These are phyloP conservation scores for Paralagenidium karlingii DNA, from an alignment of 352 stramenopile species.

Conservation along the genomic window DNA sequence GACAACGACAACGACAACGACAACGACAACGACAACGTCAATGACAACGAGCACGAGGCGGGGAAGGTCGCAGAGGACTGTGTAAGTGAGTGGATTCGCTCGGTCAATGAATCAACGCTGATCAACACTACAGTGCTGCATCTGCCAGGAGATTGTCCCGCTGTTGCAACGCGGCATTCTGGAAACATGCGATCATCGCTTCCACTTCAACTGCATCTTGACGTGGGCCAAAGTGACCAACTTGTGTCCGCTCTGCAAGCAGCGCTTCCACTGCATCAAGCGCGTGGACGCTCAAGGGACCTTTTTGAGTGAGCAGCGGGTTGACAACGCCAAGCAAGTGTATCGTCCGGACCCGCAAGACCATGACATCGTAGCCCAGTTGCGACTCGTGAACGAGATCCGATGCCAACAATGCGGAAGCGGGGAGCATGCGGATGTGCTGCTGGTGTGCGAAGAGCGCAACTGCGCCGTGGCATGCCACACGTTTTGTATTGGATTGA, in stretches of 20 bases:
- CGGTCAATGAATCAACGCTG: too few relatives aligned
- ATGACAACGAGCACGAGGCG: constrained; percentile 20
- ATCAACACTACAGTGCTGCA: constrained; percentile 58
- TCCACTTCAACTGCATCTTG: constrained; percentile 78
- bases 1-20: constrained; percentile 6
- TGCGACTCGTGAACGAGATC: constrained; percentile 55
- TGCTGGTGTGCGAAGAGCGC: constrained; percentile 60
- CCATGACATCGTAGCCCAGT: constrained; percentile 42
- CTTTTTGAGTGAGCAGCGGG: constrained; percentile 16
- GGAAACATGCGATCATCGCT: constrained; percentile 54
- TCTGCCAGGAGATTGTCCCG: constrained; percentile 63
- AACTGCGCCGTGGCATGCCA: constrained; percentile 50
- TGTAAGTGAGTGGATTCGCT: too few relatives aligned
- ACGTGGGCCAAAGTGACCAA: constrained; percentile 76
- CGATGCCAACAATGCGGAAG: constrained; percentile 57
- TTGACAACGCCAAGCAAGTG: constrained; percentile 46
- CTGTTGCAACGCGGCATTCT: constrained; percentile 37
- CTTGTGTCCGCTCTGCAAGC: constrained; percentile 72
- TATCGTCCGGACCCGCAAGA: constrained; percentile 45
- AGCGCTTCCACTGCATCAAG: constrained; percentile 44
- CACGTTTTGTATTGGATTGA: constrained; percentile 63
- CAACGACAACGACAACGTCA: constrained; percentile 11
- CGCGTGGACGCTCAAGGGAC: constrained; percentile 19
- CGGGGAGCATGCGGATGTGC: constrained; percentile 66
- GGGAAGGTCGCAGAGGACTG: too few relatives aligned